Base-by-base conservation (phyloP, 1,284 basidiomycete species). In the Apiotrichum montevideense region DNA sequence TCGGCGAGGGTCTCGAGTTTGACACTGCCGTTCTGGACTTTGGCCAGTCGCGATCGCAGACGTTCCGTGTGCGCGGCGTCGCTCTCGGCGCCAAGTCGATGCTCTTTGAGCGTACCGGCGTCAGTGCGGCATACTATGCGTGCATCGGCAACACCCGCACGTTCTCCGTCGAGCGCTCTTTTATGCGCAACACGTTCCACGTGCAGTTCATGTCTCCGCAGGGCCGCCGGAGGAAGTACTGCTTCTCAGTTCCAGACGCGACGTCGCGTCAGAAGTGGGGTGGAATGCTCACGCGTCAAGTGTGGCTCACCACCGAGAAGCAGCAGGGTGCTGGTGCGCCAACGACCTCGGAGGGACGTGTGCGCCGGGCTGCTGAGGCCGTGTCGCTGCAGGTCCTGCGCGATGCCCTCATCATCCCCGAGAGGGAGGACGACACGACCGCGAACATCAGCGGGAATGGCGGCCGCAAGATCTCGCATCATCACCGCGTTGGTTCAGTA, bases 151-250 rank as follows among this genome's bases (percentile, higher is more conserved):
- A 87, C 52, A 88, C 85, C 67, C 85, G 83, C 60, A 80, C 84
- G 7, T 80, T 97, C 63, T 80, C 83, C 33, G 85, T 96, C 57
- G 93, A 96, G 72, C 84, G 92, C 32, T 85, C 87, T 0, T 94
- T 94, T 77, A 95, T 96, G 92, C 84, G 86, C 51, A 87, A 94
- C 70, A 94, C 90, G 0, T 92, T 96, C 80, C 89, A 94, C 70
- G 77, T 96, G 29, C 85, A 89, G 3, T 96, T 96, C 76, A 66
- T 83, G 45, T 87, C 87, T 63, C 85, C 87, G 63, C 72, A 79
- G 14, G 84, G 85, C 33, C 63, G 78, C 55, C 87, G 87, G 73
- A 82, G 91, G 63, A 85, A 86, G 70, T 96, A 96, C 76, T 90
- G 95, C 84, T 95, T 95, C 79, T 91, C 88, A 64, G 85, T 95